Conservation (phyloP, 441 rosid genomes). For the Melastoma candidum region DNA sequence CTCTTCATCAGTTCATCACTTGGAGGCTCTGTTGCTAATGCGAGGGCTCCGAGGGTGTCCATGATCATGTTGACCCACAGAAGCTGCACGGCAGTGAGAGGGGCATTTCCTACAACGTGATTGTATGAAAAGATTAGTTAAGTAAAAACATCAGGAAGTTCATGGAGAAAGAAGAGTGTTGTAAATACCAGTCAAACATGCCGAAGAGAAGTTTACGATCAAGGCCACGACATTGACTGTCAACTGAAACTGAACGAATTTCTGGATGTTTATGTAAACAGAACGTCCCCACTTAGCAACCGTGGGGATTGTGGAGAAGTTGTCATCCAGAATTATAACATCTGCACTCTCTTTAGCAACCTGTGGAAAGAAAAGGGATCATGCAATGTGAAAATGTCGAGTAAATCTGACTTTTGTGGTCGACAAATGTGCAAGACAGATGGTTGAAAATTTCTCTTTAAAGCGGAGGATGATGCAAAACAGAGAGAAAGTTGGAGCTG, state of each 20-base stretch:
- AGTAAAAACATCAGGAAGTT: background rate
- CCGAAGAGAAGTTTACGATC: constrained; percentile 45
- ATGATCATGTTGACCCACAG: constrained; percentile 12
- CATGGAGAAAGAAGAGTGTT: background rate
- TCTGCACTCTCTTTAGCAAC: constrained; percentile 2
- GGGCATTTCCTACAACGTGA: constrained; percentile 31
- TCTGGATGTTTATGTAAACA: constrained; percentile 8
- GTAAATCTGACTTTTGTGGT: accelerated
- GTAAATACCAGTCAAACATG: constrained; percentile 49
- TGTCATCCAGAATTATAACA: background rate
- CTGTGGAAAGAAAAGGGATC: constrained; percentile 20
- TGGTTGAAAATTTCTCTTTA: background rate
- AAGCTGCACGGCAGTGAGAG: constrained; percentile 43
- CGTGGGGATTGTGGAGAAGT: background rate
- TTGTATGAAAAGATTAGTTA: background rate
- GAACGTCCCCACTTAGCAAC: constrained; percentile 8
- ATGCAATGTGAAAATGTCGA: too few relatives aligned
- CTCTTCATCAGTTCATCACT: constrained; percentile 4
- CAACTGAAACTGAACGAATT: constrained; percentile 31
- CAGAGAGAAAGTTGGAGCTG: background rate
- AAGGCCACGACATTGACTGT: constrained; percentile 47
- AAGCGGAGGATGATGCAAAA: background rate
- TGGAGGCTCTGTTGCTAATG: constrained; percentile 8
- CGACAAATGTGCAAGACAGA: constrained; percentile 2
- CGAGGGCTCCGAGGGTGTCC: constrained; percentile 12